phyloP scores from a whole-genome alignment of 164 flowering plant species.

The Vitis vinifera region DNA sequence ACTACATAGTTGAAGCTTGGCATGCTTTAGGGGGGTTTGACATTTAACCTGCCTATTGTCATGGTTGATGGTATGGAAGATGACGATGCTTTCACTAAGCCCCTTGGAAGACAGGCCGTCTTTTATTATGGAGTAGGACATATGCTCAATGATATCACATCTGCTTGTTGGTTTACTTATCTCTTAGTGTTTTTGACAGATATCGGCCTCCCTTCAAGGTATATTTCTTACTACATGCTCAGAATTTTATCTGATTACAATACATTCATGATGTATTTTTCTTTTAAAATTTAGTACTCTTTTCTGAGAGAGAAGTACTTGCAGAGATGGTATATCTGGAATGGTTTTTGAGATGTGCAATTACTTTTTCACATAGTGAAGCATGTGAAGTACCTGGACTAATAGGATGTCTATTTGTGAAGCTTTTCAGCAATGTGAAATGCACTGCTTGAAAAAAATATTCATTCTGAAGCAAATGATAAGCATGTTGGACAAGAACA shows the following conservation, averaged over 20 bases:
- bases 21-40: not conserved
- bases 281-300: not conserved
- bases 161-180: conserved; percentile 97
- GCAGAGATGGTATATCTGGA: too few relatives aligned
- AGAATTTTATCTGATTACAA: not conserved
- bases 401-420: too few relatives aligned
- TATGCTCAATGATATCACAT: conserved; percentile 96
- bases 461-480: too few relatives aligned
- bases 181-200: conserved; percentile 84
- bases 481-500: too few relatives aligned
- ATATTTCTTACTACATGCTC: conserved; percentile 1
- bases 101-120: conserved; percentile 63
- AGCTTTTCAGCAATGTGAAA: too few relatives aligned
- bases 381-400: too few relatives aligned
- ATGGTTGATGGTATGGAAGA: conserved; percentile 38
- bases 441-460: too few relatives aligned
- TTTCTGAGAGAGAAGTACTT: not conserved
- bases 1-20: not conserved
- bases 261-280: not conserved
- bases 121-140: conserved; percentile 87
- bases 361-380: too few relatives aligned
- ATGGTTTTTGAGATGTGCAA: too few relatives aligned
- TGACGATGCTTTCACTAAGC: conserved; percentile 43
- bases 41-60: not conserved
- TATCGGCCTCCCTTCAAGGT: conserved; percentile 85